Evolutionary conservation across 2,329 filamentous ascomycete genomes (phyloP), one percentile per base, ranked within the genome.

Genomic region (Helicocarpus griseus): DNA sequence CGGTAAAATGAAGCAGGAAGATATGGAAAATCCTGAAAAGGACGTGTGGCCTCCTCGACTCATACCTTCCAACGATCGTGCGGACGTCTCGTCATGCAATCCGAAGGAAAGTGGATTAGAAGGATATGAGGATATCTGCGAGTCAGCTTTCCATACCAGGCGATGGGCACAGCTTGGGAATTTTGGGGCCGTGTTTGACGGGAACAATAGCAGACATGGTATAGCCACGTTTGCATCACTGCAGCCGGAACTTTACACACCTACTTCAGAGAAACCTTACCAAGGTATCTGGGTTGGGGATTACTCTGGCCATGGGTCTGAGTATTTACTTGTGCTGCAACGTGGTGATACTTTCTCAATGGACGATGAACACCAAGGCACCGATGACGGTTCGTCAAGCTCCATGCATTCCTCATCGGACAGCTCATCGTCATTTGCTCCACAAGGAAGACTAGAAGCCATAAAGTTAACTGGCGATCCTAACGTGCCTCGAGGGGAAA

Each of bases 271-370:
- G 50, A 91, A 89, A 64, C 90, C 89, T 0, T 96, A 84, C 74
- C 82, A 89, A 56, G 91, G 91, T 0, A 88, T 98, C 28, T 97
- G 88, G 86, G 85, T 89, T 14, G 90, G 90, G 0, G 90, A 96
- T 65, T 96, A 95, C 62, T 85, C 82, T 24, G 82, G 81, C 0
- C 90, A 97, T 60, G 89, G 90, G 0, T 90, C 86, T 65, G 91
- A 97, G 66, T 95, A 96, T 51, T 63, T 97, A 4, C 73, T 94
- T 11, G 73, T 97, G 43, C 75, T 89, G 58, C 93, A 98, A 62
- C 82, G 82, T 0, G 82, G 85, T 38, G 29, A 7, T 24, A 21
- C 39, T 7, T 14, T 39, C 5, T 19, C 21, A 9, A 8, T 22
- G 11, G 31, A 36, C 19, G 21, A 36, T 22, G 21, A 35, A 26